A percentile compares a stretch with the other conserved stretches of the same genome.
phyloP scores from a whole-genome alignment of 176 grass and related monocot species.

The Phoenix dactylifera region DNA sequence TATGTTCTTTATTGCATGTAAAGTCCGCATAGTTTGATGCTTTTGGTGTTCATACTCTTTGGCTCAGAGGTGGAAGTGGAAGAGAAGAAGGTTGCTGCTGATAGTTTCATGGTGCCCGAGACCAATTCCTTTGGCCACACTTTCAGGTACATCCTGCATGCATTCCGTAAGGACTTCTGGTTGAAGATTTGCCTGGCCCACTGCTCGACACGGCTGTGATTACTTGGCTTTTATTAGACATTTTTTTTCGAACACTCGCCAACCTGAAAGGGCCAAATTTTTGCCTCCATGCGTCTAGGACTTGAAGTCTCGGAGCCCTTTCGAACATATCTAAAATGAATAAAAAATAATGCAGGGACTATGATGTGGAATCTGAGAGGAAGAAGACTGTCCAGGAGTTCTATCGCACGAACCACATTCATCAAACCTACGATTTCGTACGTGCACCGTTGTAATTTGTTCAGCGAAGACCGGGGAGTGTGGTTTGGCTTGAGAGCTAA shows the following conservation, averaged over 20 bases:
- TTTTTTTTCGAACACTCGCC: background rate
- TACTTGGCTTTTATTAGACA: background rate
- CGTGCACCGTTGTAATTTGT: background rate
- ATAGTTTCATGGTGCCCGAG: constrained; percentile 61
- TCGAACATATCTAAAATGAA: no score
- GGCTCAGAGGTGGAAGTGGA: constrained; percentile 28
- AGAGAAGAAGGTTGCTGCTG: constrained; percentile 33
- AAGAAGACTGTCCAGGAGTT: constrained; percentile 81
- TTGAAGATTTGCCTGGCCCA: background rate
- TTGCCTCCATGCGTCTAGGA: no score
- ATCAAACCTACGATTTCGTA: constrained; percentile 64
- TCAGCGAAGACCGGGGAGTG: no score
- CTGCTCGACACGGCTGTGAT: no score
- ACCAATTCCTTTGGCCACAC: constrained; percentile 69
- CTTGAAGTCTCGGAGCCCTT: background rate
- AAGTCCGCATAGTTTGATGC: background rate
- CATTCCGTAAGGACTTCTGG: background rate
- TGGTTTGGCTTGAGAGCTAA: no score
- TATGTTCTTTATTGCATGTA: background rate
- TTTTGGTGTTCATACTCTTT: background rate
- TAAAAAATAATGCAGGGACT: constrained; percentile 45
- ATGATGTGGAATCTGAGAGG: constrained; percentile 63
- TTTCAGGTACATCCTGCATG: constrained; percentile 42
- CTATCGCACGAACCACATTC: constrained; percentile 55
- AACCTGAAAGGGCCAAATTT: background rate